These are phyloP conservation scores for Lumnitzera littorea DNA, from an alignment of 345 rosid genomes.

Conservation along the genomic window DNA sequence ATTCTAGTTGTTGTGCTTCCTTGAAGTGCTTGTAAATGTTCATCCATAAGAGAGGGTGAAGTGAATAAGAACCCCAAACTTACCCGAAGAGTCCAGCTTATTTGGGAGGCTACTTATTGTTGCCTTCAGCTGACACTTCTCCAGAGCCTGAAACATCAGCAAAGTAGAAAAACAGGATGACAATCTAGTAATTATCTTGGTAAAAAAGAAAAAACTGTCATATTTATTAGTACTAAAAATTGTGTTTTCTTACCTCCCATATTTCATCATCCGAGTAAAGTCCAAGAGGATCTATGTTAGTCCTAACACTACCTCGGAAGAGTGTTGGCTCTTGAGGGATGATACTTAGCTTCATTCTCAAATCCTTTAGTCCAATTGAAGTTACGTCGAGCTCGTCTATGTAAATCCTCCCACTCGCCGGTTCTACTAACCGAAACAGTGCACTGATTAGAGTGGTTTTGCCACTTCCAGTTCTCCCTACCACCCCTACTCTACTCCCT, in stretches of 20 bases:
- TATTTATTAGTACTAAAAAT: too few relatives aligned
- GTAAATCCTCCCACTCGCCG: constrained; percentile 58
- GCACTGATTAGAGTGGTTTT: constrained; percentile 86
- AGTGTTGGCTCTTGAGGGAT: constrained; percentile 97
- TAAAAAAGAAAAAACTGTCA: too few relatives aligned
- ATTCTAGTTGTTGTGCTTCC: too few relatives aligned
- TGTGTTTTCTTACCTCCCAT: constrained; percentile 52
- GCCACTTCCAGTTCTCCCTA: constrained; percentile 92
- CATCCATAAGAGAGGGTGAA: too few relatives aligned
- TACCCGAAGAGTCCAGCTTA: constrained; percentile 60
- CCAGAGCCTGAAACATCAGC: constrained; percentile 34
- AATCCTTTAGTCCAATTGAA: constrained; percentile 67
- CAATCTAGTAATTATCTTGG: not conserved
- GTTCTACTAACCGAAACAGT: constrained; percentile 80
- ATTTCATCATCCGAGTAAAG: constrained; percentile 62
- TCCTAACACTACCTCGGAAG: constrained; percentile 71
- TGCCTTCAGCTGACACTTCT: constrained; percentile 66
- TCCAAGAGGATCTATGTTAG: constrained; percentile 81
- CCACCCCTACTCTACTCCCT: constrained; percentile 78
- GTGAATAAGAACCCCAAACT: constrained; percentile 3
- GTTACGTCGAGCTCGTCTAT: constrained; percentile 76
- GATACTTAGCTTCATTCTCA: constrained; percentile 87
- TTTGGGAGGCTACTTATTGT: constrained; percentile 49
- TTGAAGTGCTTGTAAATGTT: too few relatives aligned
- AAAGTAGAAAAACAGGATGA: not conserved